Conservation (phyloP, 345 rosid species). For the Aquilaria sinensis region DNA sequence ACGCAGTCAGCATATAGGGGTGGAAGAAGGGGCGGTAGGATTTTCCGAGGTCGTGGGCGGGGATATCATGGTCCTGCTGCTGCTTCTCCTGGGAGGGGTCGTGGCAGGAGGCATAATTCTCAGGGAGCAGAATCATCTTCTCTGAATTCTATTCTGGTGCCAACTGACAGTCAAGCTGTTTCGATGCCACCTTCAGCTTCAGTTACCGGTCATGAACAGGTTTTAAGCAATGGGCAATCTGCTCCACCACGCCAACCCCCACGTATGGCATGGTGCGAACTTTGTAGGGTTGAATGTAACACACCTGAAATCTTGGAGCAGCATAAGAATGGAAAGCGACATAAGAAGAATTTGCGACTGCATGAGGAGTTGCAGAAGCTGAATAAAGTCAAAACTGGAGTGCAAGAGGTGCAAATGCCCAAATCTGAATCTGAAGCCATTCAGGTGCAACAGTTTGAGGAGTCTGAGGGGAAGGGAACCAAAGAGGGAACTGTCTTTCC, state of each 20-base stretch:
- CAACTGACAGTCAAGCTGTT: constrained; percentile 1
- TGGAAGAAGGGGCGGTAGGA: constrained; percentile 24
- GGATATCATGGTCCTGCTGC: constrained; percentile 12
- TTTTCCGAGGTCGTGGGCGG: constrained; percentile 19
- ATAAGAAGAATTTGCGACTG: constrained; percentile 23
- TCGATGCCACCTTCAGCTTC: constrained; percentile 10
- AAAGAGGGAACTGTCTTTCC: constrained; percentile 5
- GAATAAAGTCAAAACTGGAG: constrained; percentile 16
- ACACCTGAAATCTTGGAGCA: constrained; percentile 28
- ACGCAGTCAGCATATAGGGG: constrained; percentile 21
- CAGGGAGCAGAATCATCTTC: constrained; percentile 14
- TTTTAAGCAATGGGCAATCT: constrained; percentile 5
- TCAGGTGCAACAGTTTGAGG: constrained; percentile 15
- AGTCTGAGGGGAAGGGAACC: constrained; percentile 13
- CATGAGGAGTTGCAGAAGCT: constrained; percentile 20
- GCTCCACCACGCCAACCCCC: constrained; percentile 25
- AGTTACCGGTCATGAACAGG: constrained; percentile 15
- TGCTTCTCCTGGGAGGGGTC: constrained; percentile 10
- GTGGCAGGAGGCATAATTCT: constrained; percentile 10
- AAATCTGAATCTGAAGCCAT: constrained; percentile 10
- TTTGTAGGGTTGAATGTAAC: constrained; percentile 39
- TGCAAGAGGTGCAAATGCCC: constrained; percentile 17
- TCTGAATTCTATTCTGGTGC: constrained; percentile 8
- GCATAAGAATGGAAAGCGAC: constrained; percentile 40
- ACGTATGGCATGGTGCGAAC: constrained; percentile 33